Conservation (phyloP, 2,329 filamentous ascomycete species). For the Fusarium mangiferae region DNA sequence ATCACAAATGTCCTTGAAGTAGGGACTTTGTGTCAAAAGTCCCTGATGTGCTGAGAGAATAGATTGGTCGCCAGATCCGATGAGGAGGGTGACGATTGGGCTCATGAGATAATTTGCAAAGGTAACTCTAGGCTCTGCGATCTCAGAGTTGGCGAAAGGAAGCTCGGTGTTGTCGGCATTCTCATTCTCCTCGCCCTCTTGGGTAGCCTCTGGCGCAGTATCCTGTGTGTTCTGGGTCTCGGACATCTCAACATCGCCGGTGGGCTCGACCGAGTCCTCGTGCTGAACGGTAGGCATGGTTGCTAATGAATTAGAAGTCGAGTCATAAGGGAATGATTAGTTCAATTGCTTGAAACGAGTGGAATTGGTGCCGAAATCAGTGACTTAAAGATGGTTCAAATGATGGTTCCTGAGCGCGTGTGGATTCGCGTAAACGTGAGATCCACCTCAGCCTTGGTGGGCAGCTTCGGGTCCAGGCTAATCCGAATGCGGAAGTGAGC, state of each 20-base stretch:
- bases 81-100: slow-evolving; percentile 74
- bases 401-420: slow-evolving; percentile 4
- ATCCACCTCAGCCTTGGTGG: neutral
- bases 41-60: slow-evolving; percentile 83
- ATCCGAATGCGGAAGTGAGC: slow-evolving; percentile 15
- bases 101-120: slow-evolving; percentile 73
- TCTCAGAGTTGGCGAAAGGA: slow-evolving; percentile 52
- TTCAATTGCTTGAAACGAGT: slow-evolving; percentile 4
- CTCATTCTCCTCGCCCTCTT: slow-evolving; percentile 48
- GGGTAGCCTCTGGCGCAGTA: slow-evolving; percentile 44
- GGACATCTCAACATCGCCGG: slow-evolving; percentile 54
- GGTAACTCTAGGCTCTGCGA: slow-evolving; percentile 50
- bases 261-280: slow-evolving; percentile 42
- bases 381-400: neutral
- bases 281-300: slow-evolving; percentile 47
- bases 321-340: neutral
- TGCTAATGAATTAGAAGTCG: neutral
- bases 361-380: neutral
- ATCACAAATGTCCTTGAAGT: slow-evolving; percentile 72
- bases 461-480: neutral
- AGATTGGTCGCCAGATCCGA: slow-evolving; percentile 71
- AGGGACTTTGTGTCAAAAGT: slow-evolving; percentile 79
- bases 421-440: neutral
- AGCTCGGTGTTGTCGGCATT: slow-evolving; percentile 49
- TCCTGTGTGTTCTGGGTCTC: slow-evolving; percentile 39